phyloP scores from a whole-genome alignment of 805 yeast species.

The Osmozyma mogii region DNA sequence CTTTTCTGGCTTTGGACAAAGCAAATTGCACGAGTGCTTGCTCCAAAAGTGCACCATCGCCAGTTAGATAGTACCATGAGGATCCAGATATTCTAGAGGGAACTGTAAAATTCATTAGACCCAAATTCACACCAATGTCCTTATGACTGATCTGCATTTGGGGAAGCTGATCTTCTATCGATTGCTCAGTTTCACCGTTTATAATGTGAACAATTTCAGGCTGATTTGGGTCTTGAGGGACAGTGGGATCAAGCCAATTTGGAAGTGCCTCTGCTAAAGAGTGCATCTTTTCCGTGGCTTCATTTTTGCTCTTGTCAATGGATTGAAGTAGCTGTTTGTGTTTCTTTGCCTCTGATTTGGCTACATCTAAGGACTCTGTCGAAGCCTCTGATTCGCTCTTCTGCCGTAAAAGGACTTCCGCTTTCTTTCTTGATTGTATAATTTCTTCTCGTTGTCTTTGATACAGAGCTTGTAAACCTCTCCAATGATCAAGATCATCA shows the following conservation, averaged over 20 bases:
- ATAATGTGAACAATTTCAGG: constrained; percentile 43
- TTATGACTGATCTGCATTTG: constrained; percentile 48
- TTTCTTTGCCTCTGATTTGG: no score
- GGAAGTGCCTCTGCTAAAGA: constrained; percentile 49
- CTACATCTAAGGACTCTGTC: no score
- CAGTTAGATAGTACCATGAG: constrained; percentile 82
- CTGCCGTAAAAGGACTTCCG: no score
- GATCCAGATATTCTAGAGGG: constrained; percentile 74
- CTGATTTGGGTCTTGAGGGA: constrained; percentile 31
- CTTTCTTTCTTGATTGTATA: constrained; percentile 20
- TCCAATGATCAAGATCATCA: constrained; percentile 18
- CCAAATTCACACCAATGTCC: constrained; percentile 57
- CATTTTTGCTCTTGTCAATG: constrained; percentile 3
- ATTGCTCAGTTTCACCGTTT: constrained; percentile 35
- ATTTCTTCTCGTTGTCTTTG: constrained; percentile 17
- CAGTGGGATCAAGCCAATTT: constrained; percentile 46
- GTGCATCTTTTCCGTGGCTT: constrained; percentile 29
- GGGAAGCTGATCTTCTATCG: constrained; percentile 12
- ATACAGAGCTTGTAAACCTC: constrained; percentile 18
- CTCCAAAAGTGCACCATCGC: constrained; percentile 83
- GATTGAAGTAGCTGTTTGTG: no score
- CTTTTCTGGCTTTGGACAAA: constrained; percentile 50
- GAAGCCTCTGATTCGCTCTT: no score
- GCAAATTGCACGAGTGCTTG: constrained; percentile 85
- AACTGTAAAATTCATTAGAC: constrained; percentile 57